A percentile compares a stretch with the other conserved stretches of the same genome.
phyloP scores from a whole-genome alignment of 768 basidiomycete species.

The Trametes sanguinea region DNA sequence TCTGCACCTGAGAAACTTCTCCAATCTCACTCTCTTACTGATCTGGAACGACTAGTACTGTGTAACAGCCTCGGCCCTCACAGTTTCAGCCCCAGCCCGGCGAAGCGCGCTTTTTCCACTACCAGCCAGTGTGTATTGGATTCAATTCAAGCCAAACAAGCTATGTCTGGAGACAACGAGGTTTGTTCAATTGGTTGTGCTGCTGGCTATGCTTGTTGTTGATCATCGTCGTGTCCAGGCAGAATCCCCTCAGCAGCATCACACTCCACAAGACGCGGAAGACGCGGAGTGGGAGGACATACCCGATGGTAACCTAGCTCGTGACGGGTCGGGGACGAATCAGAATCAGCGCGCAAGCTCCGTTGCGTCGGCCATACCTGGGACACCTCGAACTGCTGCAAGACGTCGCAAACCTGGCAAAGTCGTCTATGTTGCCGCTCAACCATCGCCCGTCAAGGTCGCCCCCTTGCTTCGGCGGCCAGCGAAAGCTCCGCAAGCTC shows the following conservation, averaged over 20 bases:
- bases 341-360: not conserved
- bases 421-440: conserved; percentile 34
- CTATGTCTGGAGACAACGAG: too few species aligned
- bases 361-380: not conserved
- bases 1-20: not conserved
- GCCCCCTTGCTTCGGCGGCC: not conserved
- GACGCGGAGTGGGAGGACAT: conserved; percentile 24
- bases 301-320: conserved; percentile 1
- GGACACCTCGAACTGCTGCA: not conserved
- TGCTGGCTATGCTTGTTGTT: not conserved
- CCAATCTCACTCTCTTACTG: too few species aligned
- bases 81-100: too few species aligned
- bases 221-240: not conserved
- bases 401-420: conserved; percentile 15
- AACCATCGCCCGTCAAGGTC: conserved; percentile 24
- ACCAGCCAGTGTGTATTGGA: too few species aligned
- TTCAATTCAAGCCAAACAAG: too few species aligned
- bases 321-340: too few species aligned
- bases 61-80: too few species aligned
- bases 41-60: too few species aligned
- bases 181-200: not conserved
- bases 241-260: not conserved
- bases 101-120: too few species aligned
- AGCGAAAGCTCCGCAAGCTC: not conserved
- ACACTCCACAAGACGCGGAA: too few species aligned